These are phyloP conservation scores for Pseudozyma sp. DNA, from an alignment of 1,284 basidiomycete genomes.

Conservation along the genomic window DNA sequence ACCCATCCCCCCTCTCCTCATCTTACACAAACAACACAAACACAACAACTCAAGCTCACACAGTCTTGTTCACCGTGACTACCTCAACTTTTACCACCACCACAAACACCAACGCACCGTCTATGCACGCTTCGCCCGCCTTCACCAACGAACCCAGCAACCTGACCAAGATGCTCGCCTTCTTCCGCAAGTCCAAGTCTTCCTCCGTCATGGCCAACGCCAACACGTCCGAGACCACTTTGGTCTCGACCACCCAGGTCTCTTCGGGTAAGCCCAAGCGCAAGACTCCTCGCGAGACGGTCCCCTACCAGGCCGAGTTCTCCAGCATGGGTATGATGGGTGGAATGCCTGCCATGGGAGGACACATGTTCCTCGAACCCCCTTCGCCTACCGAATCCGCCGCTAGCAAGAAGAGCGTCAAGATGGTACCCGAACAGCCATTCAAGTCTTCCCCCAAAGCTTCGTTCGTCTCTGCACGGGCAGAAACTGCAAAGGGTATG, in stretches of 20 bases:
- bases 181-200: slow-evolving; percentile 41
- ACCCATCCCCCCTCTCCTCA: slow-evolving; percentile 2
- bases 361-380: slow-evolving; percentile 16
- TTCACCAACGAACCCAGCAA: slow-evolving; percentile 3
- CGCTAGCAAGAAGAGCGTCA: neutral
- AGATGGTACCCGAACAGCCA: slow-evolving; percentile 26
- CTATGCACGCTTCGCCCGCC: slow-evolving; percentile 1
- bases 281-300: slow-evolving; percentile 10
- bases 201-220: slow-evolving; percentile 24
- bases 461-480: slow-evolving; percentile 7
- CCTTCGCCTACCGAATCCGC: slow-evolving; percentile 8
- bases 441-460: slow-evolving; percentile 1
- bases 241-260: slow-evolving; percentile 11
- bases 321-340: slow-evolving; percentile 17
- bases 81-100: neutral
- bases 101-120: slow-evolving; percentile 8
- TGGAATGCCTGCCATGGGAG: slow-evolving; percentile 28
- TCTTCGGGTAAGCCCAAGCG: slow-evolving; percentile 10
- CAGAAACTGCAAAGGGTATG: slow-evolving; percentile 30
- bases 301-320: slow-evolving; percentile 35
- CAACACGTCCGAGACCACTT: slow-evolving; percentile 42
- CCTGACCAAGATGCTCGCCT: slow-evolving; percentile 30
- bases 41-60: slow-evolving; percentile 5
- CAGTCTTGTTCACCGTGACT: neutral
- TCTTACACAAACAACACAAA: neutral